phyloP scores from a whole-genome alignment of 1,284 basidiomycete genomes.

The Athelia psychrophila region DNA sequence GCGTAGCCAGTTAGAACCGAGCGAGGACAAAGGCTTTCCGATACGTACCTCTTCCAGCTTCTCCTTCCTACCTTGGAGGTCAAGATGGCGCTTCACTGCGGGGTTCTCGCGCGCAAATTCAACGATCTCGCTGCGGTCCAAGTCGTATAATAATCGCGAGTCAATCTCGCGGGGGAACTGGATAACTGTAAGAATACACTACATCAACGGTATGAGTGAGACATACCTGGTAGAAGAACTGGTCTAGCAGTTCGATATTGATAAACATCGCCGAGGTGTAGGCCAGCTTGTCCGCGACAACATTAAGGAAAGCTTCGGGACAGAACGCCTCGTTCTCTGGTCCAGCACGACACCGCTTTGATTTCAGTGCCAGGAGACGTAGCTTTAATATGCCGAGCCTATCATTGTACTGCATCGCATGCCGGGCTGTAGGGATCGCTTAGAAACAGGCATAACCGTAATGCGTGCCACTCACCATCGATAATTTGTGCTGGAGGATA shows the following conservation, averaged over 20 bases:
- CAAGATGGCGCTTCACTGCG: conserved; percentile 80
- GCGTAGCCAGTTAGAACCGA: conserved; percentile 6
- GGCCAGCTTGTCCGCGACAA: conserved; percentile 96
- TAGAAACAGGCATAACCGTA: conserved; percentile 7
- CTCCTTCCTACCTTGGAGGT: conserved; percentile 95
- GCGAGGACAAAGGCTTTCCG: conserved; percentile 1
- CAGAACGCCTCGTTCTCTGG: conserved; percentile 89
- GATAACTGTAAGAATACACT: conserved; percentile 1
- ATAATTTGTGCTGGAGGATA: conserved; percentile 90
- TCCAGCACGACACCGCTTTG: conserved; percentile 84
- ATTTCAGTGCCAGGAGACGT: conserved; percentile 81
- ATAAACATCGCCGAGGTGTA: conserved; percentile 98
- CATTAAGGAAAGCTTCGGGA: conserved; percentile 95
- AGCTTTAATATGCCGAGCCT: conserved; percentile 83
- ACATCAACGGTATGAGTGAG: background rate
- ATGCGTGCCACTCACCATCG: conserved; percentile 64
- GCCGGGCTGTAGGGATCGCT: conserved; percentile 61
- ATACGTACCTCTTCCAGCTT: conserved; percentile 87
- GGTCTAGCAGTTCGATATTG: conserved; percentile 94
- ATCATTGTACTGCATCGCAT: conserved; percentile 86
- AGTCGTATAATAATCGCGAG: conserved; percentile 88
- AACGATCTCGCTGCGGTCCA: conserved; percentile 83
- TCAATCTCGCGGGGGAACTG: conserved; percentile 98
- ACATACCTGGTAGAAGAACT: conserved; percentile 95
- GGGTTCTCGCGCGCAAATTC: conserved; percentile 97